Evolutionary conservation across 768 basidiomycete species (phyloP).

Genomic region (Trametes cinnabarina): DNA sequence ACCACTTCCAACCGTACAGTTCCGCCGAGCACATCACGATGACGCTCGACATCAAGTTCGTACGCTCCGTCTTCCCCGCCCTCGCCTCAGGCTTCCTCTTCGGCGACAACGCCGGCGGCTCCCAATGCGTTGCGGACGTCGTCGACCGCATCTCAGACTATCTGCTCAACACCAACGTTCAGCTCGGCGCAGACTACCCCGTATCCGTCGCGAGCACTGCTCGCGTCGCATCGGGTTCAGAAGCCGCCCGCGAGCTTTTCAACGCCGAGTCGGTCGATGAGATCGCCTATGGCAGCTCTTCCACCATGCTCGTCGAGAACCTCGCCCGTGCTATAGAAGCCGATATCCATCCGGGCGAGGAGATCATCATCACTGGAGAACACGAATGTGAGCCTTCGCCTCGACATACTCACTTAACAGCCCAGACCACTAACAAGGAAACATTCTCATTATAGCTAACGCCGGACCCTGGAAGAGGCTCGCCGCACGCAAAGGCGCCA

Average conservation of each 20-base stretch:
- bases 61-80: slow-evolving; percentile 62
- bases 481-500: slow-evolving; percentile 52
- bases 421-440: background rate
- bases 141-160: slow-evolving; percentile 66
- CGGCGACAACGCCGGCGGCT: slow-evolving; percentile 78
- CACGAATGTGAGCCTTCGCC: slow-evolving; percentile 61
- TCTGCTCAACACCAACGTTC: slow-evolving; percentile 68
- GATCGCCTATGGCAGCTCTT: slow-evolving; percentile 64
- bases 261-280: slow-evolving; percentile 63
- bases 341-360: slow-evolving; percentile 57
- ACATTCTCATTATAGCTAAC: slow-evolving; percentile 49
- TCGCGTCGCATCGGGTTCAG: slow-evolving; percentile 49
- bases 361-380: slow-evolving; percentile 76
- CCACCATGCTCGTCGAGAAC: slow-evolving; percentile 69
- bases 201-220: slow-evolving; percentile 52
- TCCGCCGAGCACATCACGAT: too few species aligned
- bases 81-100: slow-evolving; percentile 60
- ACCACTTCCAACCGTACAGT: too few species aligned
- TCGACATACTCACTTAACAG: background rate
- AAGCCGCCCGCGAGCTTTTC: slow-evolving; percentile 56
- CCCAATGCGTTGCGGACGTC: slow-evolving; percentile 55
- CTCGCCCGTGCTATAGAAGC: slow-evolving; percentile 59
- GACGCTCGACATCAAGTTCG: slow-evolving; percentile 38
- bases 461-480: slow-evolving; percentile 75
- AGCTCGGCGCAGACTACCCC: slow-evolving; percentile 69